phyloP scores from a whole-genome alignment of 208 protist species.

The Herpetomonas samuelpessoai region DNA sequence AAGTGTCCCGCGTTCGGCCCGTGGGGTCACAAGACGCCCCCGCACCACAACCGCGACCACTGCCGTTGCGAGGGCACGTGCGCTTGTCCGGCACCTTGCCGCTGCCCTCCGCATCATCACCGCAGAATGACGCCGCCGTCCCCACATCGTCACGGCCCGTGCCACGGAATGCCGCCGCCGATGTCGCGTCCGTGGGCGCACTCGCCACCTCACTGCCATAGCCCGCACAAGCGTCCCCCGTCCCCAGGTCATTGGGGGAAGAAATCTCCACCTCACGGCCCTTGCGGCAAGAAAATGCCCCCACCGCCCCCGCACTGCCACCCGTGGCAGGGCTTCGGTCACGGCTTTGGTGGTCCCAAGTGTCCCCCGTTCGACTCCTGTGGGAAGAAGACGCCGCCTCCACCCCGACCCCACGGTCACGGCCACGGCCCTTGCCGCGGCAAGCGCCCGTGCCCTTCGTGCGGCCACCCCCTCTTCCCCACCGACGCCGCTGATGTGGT shows the following conservation, averaged over 20 bases:
- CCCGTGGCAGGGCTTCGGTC: too few species aligned
- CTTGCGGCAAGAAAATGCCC: neutral
- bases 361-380: slow-evolving; percentile 5
- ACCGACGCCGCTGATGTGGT: slow-evolving; percentile 27
- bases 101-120: slow-evolving; percentile 3
- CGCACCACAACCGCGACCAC: neutral
- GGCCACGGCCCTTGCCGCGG: slow-evolving; percentile 10
- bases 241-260: too few species aligned
- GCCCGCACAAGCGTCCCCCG: neutral
- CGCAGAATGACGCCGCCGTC: slow-evolving; percentile 7
- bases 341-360: neutral
- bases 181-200: neutral
- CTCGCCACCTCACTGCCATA: slow-evolving; percentile 1
- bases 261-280: too few species aligned
- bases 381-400: slow-evolving; percentile 9
- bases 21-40: slow-evolving; percentile 6
- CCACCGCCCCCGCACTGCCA: neutral
- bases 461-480: slow-evolving; percentile 7
- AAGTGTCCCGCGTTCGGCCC: slow-evolving; percentile 2
- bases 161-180: neutral
- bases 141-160: neutral
- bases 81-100: neutral
- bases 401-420: slow-evolving; percentile 5
- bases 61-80: neutral
- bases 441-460: slow-evolving; percentile 5